These are phyloP conservation scores for Lachnellula cervina DNA, from an alignment of 2,329 filamentous ascomycete species.

Conservation along the genomic window DNA sequence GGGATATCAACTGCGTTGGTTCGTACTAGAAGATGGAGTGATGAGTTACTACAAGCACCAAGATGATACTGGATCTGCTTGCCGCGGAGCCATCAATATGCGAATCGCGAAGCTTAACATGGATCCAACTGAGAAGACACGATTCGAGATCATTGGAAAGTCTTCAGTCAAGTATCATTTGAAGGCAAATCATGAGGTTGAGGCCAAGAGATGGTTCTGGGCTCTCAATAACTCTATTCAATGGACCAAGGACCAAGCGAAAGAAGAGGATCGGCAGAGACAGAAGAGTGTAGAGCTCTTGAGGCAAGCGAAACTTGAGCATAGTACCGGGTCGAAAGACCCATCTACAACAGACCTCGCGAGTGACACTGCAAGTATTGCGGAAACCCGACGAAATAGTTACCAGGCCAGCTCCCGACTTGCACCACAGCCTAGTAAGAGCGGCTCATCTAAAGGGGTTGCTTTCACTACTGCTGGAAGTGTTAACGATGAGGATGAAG, in stretches of 20 bases:
- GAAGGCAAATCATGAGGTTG: conserved; percentile 96
- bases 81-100: conserved; percentile 98
- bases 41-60: conserved; percentile 99
- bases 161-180: conserved; percentile 98
- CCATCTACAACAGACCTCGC: conserved; percentile 15
- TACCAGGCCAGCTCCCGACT: conserved; percentile 33
- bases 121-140: conserved; percentile 95
- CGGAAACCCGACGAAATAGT: conserved; percentile 42
- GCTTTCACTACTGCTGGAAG: conserved; percentile 33
- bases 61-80: conserved; percentile 92
- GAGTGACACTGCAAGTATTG: conserved; percentile 21
- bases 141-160: conserved; percentile 96
- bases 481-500: conserved; percentile 47
- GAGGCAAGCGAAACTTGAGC: conserved; percentile 74
- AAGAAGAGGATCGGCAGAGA: conserved; percentile 76
- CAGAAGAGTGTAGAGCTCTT: conserved; percentile 70
- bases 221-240: conserved; percentile 98
- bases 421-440: conserved; percentile 21
- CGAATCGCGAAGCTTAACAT: conserved; percentile 90
- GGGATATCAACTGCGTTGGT: conserved; percentile 96
- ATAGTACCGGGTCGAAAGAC: conserved; percentile 40
- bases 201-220: conserved; percentile 99
- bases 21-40: conserved; percentile 94
- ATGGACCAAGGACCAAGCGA: conserved; percentile 95
- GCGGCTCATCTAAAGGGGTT: conserved; percentile 22